A percentile compares a stretch with the other conserved stretches of the same genome.
Evolutionary conservation across 345 rosid species (phyloP).

Genomic region (Mangifera indica): DNA sequence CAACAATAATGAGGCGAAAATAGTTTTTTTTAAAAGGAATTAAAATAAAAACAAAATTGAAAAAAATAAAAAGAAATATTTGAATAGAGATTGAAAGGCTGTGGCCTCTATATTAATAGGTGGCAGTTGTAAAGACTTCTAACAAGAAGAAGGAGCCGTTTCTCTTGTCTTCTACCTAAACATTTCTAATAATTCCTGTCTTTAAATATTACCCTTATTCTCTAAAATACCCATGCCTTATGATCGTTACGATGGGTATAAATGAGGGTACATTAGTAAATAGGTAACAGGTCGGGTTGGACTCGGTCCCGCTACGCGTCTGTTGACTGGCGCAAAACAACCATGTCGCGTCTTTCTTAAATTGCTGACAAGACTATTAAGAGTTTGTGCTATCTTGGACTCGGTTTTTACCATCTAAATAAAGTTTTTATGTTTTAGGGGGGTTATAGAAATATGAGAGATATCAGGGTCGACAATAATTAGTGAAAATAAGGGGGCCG

Average conservation of each 20-base stretch:
- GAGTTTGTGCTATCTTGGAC: too few relatives aligned
- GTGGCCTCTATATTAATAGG: constrained; percentile 60
- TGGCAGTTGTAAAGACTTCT: constrained; percentile 40
- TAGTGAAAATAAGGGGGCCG: too few relatives aligned
- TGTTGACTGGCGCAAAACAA: constrained; percentile 25
- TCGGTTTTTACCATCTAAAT: too few relatives aligned
- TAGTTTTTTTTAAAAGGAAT: background rate
- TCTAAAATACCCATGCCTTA: constrained; percentile 11
- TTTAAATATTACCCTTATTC: constrained; percentile 1
- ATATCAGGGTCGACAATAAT: too few relatives aligned
- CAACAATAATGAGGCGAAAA: constrained; percentile 5
- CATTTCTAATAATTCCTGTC: background rate
- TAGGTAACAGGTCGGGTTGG: background rate
- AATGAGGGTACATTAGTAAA: background rate
- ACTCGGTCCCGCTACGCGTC: constrained; percentile 28
- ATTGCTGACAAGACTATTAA: background rate
- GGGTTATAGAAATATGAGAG: too few relatives aligned
- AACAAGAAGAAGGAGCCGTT: constrained; percentile 31
- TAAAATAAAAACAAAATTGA: background rate
- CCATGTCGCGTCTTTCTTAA: constrained; percentile 7
- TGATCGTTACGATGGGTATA: too few relatives aligned
- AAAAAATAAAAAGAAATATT: background rate
- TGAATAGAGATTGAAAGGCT: constrained; percentile 28
- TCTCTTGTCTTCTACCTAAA: constrained; percentile 25
- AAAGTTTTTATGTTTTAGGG: too few relatives aligned